Base-by-base conservation (phyloP, 108 stramenopile genomes). In the Pseudonitzschia multiseries region DNA sequence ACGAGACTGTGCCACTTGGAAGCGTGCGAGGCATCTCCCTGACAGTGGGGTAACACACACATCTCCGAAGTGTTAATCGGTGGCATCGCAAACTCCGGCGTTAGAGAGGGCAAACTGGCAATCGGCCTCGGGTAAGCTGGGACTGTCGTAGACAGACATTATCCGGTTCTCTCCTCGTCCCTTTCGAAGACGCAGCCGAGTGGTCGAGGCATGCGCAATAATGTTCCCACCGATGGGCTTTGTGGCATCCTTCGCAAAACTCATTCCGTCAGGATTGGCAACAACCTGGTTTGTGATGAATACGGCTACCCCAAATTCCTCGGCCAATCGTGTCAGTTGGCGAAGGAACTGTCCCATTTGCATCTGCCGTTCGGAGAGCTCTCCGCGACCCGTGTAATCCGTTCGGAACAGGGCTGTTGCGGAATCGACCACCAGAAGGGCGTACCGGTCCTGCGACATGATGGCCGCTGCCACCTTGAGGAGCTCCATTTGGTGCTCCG, bases 201-300 rank as follows among this genome's bases (percentile, higher is more conserved):
- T 99, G 20, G 97, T 98, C 10, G 94, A 94, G 0, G 99, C 99
- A 78, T 99, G 99, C 1, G 99, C 99, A 56, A 99, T 96, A 72
- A 99, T 99, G 83, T 99, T 99, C 29, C 99, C 99, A 18, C 99
- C 99, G 78, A 99, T 99, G 8, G 99, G 98, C 80, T 99, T 99
- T 44, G 97, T 98, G 20, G 86, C 70, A 76, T 99, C 98, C 81
- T 98, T 99, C n/a, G 97, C 97, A 81, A 98, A 98, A 42, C 86
- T 89, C 96, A 99, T 97, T 12, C 87, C 91, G 63, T 96, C 99
- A 15, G 98, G 98, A 72, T 97, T 93, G 41, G 98, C 98, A n/a
- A 99, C 98, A 15, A 99, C 99, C 69, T 99, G 99, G 79, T 99
- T 99, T 33, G 98, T 99, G 53, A 99, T 89, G 57, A 99, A 98